Evolutionary conservation across 495 filamentous ascomycete genomes (phyloP), one percentile per base, ranked within the genome.

Genomic region (Friedmanniomyces endolithicus): DNA sequence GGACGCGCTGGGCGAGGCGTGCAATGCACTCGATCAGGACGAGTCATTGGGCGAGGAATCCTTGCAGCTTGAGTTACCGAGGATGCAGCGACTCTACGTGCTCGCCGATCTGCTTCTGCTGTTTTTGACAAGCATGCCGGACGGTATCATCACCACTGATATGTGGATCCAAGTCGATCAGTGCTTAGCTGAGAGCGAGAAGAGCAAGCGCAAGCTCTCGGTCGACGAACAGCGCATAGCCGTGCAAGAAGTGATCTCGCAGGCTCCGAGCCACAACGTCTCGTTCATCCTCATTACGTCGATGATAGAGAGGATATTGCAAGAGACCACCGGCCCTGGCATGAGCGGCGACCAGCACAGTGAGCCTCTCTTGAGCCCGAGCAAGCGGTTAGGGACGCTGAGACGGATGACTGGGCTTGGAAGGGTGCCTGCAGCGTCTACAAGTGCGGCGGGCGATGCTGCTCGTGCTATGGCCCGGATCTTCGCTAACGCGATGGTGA

Each of bases 261-360:
- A 77, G 11, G 76, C 78, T 0, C 88, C 89, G 0, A 79, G 81
- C 29, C 84, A 90, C 64, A 89, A 85, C 63, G 85, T 90, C 55
- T 86, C 84, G 0, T 92, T 94, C 64, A 83, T 90, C 9, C 89
- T 95, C 55, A 67, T 95, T 33, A 88, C 81, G 2, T 81, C 85
- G 41, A 88, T 90, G 77, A 76, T 95, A 57, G 63, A 60, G 22
- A 59, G 61, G 12, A 58, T 71, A 17, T 43, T 59, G 17, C 53
- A 50, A 29, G 63, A 70, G 31, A 60, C 66, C 23, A 52, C 57
- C 7, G 22, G 40, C 16, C 27, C 27, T 4, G 16, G 14, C 12
- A 14, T 14, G 16, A 39, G 27, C 12, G n/a, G 16, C 40, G 27
- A 34, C 20, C 29, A 16, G 31, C 35, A 9, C 14, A 29, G 11